Evolutionary conservation across 2,329 filamentous ascomycete species (phyloP).

Genomic region (Paradendryphiella salina): DNA sequence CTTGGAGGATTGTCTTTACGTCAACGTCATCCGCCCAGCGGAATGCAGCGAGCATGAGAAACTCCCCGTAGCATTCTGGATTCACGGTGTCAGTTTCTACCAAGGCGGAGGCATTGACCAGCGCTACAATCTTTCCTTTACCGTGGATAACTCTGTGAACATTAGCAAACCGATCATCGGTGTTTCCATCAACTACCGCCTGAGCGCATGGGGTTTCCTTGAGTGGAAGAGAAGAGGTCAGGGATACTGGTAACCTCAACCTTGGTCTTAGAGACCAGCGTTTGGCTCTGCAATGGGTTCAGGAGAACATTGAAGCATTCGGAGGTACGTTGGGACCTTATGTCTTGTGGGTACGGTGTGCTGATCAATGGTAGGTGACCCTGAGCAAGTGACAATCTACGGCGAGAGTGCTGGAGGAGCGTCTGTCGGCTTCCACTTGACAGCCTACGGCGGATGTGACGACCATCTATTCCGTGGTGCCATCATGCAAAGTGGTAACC

Average conservation of each 20-base stretch:
- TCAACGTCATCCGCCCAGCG: conserved; percentile 56
- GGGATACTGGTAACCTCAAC: conserved; percentile 52
- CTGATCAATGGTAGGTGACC: conserved; percentile 43
- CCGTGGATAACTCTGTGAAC: conserved; percentile 54
- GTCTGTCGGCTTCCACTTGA: conserved; percentile 52
- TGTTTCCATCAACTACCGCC: conserved; percentile 56
- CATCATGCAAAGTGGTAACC: conserved; percentile 52
- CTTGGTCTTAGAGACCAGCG: conserved; percentile 54
- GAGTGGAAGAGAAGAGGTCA: conserved; percentile 45
- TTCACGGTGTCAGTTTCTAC: conserved; percentile 58
- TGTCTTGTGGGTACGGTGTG: conserved; percentile 26
- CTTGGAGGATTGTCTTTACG: conserved; percentile 56
- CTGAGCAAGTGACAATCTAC: conserved; percentile 51
- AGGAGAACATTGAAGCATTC: conserved; percentile 50
- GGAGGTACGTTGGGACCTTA: conserved; percentile 45
- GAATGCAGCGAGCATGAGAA: conserved; percentile 36
- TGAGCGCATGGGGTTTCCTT: conserved; percentile 69
- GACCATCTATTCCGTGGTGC: conserved; percentile 54
- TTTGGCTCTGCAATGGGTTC: conserved; percentile 52
- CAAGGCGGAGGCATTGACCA: conserved; percentile 57
- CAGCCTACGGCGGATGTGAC: conserved; percentile 53
- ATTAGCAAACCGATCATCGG: conserved; percentile 55
- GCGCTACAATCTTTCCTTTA: conserved; percentile 54
- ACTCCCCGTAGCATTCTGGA: conserved; percentile 59
- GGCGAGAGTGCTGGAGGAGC: conserved; percentile 52